Percentiles rank a stretch among this genome's conserved stretches.
Evolutionary conservation across 2,329 filamentous ascomycete genomes (phyloP).

Genomic region (Hypocrella siamensis): DNA sequence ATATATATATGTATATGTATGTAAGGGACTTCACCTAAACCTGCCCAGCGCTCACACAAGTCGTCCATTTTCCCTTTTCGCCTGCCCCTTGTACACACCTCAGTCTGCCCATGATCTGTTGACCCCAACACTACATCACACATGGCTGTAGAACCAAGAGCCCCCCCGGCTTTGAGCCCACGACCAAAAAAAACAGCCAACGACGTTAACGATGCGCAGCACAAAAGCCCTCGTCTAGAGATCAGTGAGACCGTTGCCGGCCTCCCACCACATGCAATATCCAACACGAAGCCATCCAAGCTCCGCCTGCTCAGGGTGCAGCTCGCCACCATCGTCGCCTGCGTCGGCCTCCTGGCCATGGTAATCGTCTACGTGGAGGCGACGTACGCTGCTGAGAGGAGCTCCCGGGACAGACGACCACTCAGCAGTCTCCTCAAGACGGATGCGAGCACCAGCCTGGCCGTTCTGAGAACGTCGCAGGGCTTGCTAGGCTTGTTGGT

Average conservation of each 20-base stretch:
- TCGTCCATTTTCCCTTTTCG: too few species aligned
- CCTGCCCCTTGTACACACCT: too few species aligned
- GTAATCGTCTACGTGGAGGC: conserved; percentile 1
- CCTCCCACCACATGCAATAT: neutral
- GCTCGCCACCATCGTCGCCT: neutral
- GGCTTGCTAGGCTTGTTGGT: conserved; percentile 1
- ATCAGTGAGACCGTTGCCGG: too few species aligned
- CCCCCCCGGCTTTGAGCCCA: too few species aligned
- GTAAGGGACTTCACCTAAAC: too few species aligned
- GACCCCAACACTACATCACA: too few species aligned
- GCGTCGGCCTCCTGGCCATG: neutral
- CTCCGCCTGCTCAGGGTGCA: neutral
- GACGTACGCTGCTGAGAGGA: neutral
- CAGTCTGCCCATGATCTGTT: too few species aligned
- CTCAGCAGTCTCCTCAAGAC: neutral
- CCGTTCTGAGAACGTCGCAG: conserved; percentile 1
- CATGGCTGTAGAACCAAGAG: too few species aligned
- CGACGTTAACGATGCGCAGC: neutral
- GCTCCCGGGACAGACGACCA: neutral
- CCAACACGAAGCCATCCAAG: neutral
- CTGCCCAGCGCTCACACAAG: too few species aligned
- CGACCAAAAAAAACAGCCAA: too few species aligned
- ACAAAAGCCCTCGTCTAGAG: neutral
- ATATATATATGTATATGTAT: too few species aligned
- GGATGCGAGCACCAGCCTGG: conserved; percentile 2